phyloP scores from a whole-genome alignment of 176 grass and related monocot species.

The Luzula sylvatica region DNA sequence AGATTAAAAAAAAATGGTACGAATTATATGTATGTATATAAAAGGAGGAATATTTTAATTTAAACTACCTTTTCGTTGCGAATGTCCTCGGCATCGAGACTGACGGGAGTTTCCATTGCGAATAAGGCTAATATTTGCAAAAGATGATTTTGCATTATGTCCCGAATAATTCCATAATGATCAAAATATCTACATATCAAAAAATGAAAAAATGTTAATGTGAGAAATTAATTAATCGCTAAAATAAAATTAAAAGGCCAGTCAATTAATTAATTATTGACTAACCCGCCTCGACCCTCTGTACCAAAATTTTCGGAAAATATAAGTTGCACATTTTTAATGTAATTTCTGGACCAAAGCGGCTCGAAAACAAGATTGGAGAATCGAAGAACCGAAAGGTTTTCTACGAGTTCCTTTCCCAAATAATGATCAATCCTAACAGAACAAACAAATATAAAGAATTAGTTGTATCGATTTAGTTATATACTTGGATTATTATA shows the following conservation, averaged over 20 bases:
- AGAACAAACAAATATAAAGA: neutral
- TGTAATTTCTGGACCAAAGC: conserved; percentile 84
- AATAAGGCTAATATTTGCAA: conserved; percentile 89
- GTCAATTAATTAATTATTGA: neutral
- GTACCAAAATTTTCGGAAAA: conserved; percentile 95
- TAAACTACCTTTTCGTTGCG: conserved; percentile 81
- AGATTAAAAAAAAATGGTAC: neutral
- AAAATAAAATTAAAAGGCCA: neutral
- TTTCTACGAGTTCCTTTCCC: conserved; percentile 94
- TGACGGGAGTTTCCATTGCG: conserved; percentile 95
- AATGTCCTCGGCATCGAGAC: conserved; percentile 79
- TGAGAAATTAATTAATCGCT: neutral
- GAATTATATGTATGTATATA: neutral
- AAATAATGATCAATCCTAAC: conserved; percentile 90
- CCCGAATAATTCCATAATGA: conserved; percentile 85
- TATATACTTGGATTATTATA: neutral
- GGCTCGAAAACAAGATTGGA: conserved; percentile 97
- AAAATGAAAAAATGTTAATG: neutral
- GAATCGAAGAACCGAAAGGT: conserved; percentile 94
- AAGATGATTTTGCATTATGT: conserved; percentile 99
- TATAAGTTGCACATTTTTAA: conserved; percentile 84
- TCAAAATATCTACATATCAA: conserved; percentile 66
- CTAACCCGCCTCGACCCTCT: conserved; percentile 88
- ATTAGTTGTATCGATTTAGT: too few species aligned
- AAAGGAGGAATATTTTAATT: neutral